Evolutionary conservation across 257 asterid genomes (phyloP).

Genomic region (Solanum neorickii): DNA sequence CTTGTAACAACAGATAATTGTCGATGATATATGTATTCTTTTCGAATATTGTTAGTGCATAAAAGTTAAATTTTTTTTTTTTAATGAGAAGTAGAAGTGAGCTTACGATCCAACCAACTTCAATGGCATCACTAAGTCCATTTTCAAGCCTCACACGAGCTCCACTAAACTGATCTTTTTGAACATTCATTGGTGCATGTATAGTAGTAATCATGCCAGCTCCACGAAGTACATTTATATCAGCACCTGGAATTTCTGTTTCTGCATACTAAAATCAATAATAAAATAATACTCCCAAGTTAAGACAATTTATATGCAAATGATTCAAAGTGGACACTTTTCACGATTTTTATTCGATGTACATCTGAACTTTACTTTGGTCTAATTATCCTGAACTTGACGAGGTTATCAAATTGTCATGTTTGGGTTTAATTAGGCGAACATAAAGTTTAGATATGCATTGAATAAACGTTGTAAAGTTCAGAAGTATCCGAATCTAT

Average conservation of each 20-base stretch:
- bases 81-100: neutral
- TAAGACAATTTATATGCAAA: neutral
- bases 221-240: neutral
- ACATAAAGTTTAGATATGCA: too few relatives aligned
- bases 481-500: too few relatives aligned
- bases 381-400: too few relatives aligned
- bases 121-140: neutral
- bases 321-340: neutral
- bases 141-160: neutral
- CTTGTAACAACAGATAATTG: too few relatives aligned
- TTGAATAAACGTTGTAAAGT: neutral
- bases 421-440: accelerated
- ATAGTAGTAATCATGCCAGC: neutral
- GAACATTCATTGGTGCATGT: neutral
- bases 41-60: too few relatives aligned
- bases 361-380: too few relatives aligned
- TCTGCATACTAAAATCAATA: neutral
- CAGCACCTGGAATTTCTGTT: neutral
- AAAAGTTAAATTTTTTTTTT: neutral
- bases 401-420: too few relatives aligned
- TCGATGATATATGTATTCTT: too few relatives aligned
- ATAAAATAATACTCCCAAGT: too few relatives aligned
- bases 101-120: neutral
- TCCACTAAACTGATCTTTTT: neutral
- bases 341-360: too few relatives aligned